Conservation (phyloP, 2,329 filamentous ascomycete genomes). For the Pseudogymnoascus sp. region DNA sequence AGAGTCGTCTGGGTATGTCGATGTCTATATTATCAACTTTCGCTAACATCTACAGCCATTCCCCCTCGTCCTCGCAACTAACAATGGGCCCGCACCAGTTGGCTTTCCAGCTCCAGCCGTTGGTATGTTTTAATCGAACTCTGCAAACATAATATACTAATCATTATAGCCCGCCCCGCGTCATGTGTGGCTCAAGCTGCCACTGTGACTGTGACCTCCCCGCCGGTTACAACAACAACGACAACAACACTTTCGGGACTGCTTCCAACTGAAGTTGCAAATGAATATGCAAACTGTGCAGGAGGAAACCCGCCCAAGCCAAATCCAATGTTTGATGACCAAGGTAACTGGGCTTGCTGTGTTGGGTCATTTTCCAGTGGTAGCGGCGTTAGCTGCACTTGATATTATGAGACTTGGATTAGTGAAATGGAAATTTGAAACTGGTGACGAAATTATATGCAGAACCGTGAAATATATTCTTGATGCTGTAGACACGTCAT, state of each 20-base stretch:
- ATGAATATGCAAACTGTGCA: not conserved
- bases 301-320: not conserved
- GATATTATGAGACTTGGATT: not conserved
- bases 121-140: not conserved
- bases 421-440: not conserved
- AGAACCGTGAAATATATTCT: not conserved
- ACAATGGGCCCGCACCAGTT: not conserved
- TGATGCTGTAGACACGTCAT: not conserved
- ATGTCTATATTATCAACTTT: not conserved
- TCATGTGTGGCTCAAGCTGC: not conserved
- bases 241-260: not conserved
- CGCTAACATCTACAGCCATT: not conserved
- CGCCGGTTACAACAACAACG: not conserved
- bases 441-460: not conserved
- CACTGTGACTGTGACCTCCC: not conserved
- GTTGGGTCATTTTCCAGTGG: not conserved
- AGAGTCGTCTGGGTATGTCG: not conserved
- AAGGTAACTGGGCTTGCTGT: not conserved
- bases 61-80: not conserved
- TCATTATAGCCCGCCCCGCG: not conserved
- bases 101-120: not conserved
- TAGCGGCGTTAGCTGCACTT: not conserved
- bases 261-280: not conserved
- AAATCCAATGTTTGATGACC: not conserved
- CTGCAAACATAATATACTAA: not conserved